phyloP scores from a whole-genome alignment of 2,329 filamentous ascomycete species.

The Alternaria brassicae region DNA sequence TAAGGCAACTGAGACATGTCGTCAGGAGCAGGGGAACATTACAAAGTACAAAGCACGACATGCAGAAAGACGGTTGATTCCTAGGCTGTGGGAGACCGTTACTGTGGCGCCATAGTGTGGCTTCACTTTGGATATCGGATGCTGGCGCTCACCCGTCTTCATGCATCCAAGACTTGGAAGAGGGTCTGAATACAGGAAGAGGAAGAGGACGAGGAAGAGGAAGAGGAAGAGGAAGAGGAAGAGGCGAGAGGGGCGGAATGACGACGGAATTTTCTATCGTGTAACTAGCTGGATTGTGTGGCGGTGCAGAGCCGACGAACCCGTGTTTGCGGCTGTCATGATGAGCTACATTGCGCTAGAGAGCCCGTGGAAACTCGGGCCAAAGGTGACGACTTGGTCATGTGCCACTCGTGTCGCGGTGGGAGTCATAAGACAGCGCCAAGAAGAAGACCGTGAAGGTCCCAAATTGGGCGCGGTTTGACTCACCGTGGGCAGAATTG shows the following conservation, averaged over 20 bases:
- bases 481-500: slow-evolving; percentile 21
- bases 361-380: slow-evolving; percentile 18
- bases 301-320: slow-evolving; percentile 15
- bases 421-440: slow-evolving; percentile 30
- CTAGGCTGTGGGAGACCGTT: background rate
- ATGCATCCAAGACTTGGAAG: slow-evolving; percentile 21
- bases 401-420: slow-evolving; percentile 8
- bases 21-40: background rate
- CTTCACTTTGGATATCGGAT: slow-evolving; percentile 11
- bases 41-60: background rate
- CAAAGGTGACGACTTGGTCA: slow-evolving; percentile 24
- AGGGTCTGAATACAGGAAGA: background rate
- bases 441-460: slow-evolving; percentile 10
- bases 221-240: background rate
- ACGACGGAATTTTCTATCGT: background rate
- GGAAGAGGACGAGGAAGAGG: no score
- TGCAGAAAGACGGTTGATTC: background rate
- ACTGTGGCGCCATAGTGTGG: slow-evolving; percentile 12
- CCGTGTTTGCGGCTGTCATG: slow-evolving; percentile 28
- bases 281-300: slow-evolving; percentile 24
- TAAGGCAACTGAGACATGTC: slow-evolving; percentile 31
- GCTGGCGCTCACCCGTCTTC: slow-evolving; percentile 5
- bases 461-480: slow-evolving; percentile 16
- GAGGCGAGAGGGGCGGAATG: background rate
- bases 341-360: slow-evolving; percentile 38